A percentile compares a stretch with the other conserved stretches of the same genome.
Conservation (phyloP, 176 grass and related monocot species). For the Aegilops speltoides region DNA sequence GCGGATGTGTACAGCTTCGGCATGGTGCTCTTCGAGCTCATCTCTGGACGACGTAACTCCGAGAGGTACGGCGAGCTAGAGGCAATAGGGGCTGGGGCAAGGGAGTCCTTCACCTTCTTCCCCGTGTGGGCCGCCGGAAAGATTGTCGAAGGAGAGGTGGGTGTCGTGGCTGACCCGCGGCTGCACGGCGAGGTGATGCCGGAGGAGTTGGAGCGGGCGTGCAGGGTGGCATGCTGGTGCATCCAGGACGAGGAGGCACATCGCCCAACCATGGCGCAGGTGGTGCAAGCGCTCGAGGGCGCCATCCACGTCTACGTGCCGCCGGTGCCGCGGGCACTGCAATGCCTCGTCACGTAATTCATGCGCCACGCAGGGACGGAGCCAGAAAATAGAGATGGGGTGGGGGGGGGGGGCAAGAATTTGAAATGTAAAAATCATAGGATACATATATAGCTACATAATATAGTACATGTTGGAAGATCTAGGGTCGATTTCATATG, state of each 20-base stretch:
- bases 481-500: too few relatives aligned
- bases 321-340: constrained; percentile 11
- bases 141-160: not conserved
- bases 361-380: not conserved
- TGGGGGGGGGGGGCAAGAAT: too few relatives aligned
- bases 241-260: constrained; percentile 18
- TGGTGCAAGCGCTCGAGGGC: constrained; percentile 11
- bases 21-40: constrained; percentile 40
- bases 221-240: constrained; percentile 34
- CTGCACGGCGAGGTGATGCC: constrained; percentile 1
- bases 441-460: too few relatives aligned
- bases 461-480: too few relatives aligned
- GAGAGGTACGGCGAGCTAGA: not conserved
- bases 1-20: constrained; percentile 13
- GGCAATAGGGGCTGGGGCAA: not conserved
- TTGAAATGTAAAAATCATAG: too few relatives aligned
- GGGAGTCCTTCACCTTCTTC: not conserved
- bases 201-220: constrained; percentile 25
- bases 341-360: not conserved
- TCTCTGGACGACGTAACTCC: constrained; percentile 18
- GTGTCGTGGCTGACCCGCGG: constrained; percentile 3
- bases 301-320: not conserved
- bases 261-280: constrained; percentile 31
- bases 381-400: too few relatives aligned
- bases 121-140: constrained; percentile 9